Conservation (phyloP, 2,329 filamentous ascomycete genomes). For the Gliomastix tumulicola region DNA sequence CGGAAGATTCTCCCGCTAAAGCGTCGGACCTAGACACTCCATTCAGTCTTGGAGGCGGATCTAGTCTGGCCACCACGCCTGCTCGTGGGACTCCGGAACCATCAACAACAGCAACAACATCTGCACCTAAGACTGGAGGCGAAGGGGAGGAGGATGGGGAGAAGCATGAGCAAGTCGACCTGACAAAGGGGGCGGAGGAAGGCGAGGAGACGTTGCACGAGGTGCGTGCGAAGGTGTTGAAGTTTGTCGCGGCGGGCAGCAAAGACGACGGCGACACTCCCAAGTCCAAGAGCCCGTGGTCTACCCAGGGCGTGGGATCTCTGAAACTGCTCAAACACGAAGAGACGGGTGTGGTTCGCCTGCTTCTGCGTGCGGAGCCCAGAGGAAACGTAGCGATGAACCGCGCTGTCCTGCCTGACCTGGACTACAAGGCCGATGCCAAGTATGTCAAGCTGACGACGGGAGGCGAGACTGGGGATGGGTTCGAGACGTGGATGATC, state of each 20-base stretch:
- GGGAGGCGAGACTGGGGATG: conserved; percentile 49
- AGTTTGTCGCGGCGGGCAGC: conserved; percentile 44
- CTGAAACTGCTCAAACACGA: conserved; percentile 70
- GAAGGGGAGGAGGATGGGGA: conserved; percentile 49
- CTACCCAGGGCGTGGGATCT: conserved; percentile 62
- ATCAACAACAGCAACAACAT: conserved; percentile 25
- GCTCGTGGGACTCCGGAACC: conserved; percentile 53
- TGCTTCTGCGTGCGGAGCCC: conserved; percentile 69
- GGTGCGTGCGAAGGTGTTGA: conserved; percentile 62
- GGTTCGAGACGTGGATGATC: conserved; percentile 63
- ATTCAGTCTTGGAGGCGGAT: conserved; percentile 50
- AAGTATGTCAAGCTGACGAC: conserved; percentile 56
- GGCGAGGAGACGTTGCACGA: conserved; percentile 66
- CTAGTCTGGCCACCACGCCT: conserved; percentile 54
- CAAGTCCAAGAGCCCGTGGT: conserved; percentile 55
- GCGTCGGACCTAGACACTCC: conserved; percentile 44
- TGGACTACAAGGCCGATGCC: conserved; percentile 53
- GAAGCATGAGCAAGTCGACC: conserved; percentile 62
- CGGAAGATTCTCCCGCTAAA: conserved; percentile 38
- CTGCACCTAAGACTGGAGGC: conserved; percentile 26
- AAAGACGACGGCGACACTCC: conserved; percentile 33
- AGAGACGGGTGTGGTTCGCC: conserved; percentile 55
- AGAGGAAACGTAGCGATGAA: conserved; percentile 70
- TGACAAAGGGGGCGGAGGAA: conserved; percentile 63
- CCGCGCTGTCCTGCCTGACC: conserved; percentile 52